Conservation (phyloP, 805 yeast genomes). For the Ogataea nonfermentans region DNA sequence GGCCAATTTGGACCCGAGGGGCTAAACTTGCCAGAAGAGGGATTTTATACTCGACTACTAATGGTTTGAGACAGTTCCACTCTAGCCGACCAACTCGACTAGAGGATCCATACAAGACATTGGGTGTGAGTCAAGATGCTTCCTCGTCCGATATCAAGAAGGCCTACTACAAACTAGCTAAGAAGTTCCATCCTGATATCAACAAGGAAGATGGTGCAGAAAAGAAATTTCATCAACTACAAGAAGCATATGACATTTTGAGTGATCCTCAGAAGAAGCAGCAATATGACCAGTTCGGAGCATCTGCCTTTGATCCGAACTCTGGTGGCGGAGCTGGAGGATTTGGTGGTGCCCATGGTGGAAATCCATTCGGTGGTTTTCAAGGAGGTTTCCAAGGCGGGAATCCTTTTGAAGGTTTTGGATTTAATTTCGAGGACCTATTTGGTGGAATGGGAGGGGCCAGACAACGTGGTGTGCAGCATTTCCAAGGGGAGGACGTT, state of each 20-base stretch:
- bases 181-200: slow-evolving; percentile 94
- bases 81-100: slow-evolving; percentile 32
- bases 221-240: slow-evolving; percentile 85
- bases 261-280: slow-evolving; percentile 80
- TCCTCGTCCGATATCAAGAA: slow-evolving; percentile 85
- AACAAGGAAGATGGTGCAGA: slow-evolving; percentile 90
- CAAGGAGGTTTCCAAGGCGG: too few relatives aligned
- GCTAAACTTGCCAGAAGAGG: neutral
- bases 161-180: slow-evolving; percentile 90
- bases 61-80: slow-evolving; percentile 40
- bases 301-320: slow-evolving; percentile 72
- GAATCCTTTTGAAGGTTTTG: slow-evolving; percentile 27
- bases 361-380: slow-evolving; percentile 27
- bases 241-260: slow-evolving; percentile 90
- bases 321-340: slow-evolving; percentile 43
- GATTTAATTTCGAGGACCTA: slow-evolving; percentile 55
- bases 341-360: slow-evolving; percentile 50
- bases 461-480: slow-evolving; percentile 53
- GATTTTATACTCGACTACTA: neutral
- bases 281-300: slow-evolving; percentile 90
- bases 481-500: slow-evolving; percentile 84
- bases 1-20: slow-evolving; percentile 1
- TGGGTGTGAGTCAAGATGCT: slow-evolving; percentile 76
- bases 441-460: slow-evolving; percentile 48
- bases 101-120: slow-evolving; percentile 77